These are phyloP conservation scores for Raffaelea albimanens DNA, from an alignment of 2,329 filamentous ascomycete genomes.

Conservation along the genomic window DNA sequence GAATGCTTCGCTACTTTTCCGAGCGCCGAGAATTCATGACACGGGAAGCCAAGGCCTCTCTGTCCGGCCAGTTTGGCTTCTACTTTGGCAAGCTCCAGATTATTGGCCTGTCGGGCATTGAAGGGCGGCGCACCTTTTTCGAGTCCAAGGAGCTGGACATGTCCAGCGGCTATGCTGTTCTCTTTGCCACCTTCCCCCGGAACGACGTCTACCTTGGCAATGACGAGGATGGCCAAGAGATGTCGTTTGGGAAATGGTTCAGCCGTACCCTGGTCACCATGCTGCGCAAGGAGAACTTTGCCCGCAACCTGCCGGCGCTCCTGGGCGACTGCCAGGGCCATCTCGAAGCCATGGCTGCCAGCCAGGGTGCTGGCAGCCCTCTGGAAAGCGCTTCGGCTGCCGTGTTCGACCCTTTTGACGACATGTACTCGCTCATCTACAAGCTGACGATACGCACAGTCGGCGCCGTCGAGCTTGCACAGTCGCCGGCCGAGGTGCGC, in stretches of 20 bases:
- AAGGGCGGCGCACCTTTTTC: slow-evolving; percentile 34
- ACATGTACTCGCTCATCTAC: slow-evolving; percentile 42
- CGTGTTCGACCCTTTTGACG: slow-evolving; percentile 42
- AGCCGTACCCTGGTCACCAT: slow-evolving; percentile 21
- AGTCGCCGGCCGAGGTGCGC: slow-evolving; percentile 30
- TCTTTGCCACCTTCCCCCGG: slow-evolving; percentile 21
- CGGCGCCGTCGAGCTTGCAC: slow-evolving; percentile 42
- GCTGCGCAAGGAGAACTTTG: slow-evolving; percentile 27
- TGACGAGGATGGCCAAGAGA: neutral
- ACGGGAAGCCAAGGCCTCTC: slow-evolving; percentile 19
- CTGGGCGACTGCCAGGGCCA: slow-evolving; percentile 29
- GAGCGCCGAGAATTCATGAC: slow-evolving; percentile 33
- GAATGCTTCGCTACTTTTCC: slow-evolving; percentile 35
- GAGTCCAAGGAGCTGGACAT: slow-evolving; percentile 35
- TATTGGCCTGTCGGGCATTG: slow-evolving; percentile 31
- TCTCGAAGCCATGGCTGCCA: slow-evolving; percentile 24
- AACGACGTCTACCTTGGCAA: slow-evolving; percentile 7
- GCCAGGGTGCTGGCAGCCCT: too few species aligned
- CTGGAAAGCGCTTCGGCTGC: slow-evolving; percentile 13
- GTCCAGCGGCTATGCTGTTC: slow-evolving; percentile 25
- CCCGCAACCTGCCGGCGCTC: slow-evolving; percentile 28
- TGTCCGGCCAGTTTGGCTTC: slow-evolving; percentile 38
- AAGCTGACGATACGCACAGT: slow-evolving; percentile 30
- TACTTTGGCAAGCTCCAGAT: slow-evolving; percentile 26
- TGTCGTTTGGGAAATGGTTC: slow-evolving; percentile 19